Conservation (phyloP, 768 basidiomycete species). For the Filobasidium wieringae region DNA sequence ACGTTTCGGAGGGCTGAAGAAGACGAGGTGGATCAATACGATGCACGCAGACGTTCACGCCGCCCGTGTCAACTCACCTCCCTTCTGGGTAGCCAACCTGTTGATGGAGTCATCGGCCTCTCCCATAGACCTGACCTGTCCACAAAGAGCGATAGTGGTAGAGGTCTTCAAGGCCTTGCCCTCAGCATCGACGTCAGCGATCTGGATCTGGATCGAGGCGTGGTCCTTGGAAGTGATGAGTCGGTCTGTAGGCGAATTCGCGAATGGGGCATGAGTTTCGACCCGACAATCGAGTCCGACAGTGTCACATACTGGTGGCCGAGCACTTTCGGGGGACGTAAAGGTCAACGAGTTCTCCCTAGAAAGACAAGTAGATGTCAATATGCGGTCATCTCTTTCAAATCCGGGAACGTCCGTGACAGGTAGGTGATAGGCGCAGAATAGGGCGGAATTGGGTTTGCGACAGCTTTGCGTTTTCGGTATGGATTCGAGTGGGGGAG, state of each 20-base stretch:
- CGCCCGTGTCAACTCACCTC: constrained; percentile 56
- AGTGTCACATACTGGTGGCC: constrained; percentile 70
- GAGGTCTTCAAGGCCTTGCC: constrained; percentile 46
- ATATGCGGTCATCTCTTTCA: constrained; percentile 7
- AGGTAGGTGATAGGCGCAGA: too few species aligned
- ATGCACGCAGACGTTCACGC: background rate
- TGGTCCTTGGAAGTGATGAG: constrained; percentile 98
- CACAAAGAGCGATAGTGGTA: constrained; percentile 89
- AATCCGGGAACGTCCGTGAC: too few species aligned
- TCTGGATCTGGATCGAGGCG: constrained; percentile 91
- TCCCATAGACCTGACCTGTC: constrained; percentile 83
- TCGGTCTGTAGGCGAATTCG: constrained; percentile 53
- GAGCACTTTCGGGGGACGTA: constrained; percentile 99
- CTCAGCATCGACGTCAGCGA: constrained; percentile 79
- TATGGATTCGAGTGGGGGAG: too few species aligned
- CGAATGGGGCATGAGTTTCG: background rate
- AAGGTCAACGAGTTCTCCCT: constrained; percentile 99
- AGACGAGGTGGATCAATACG: background rate
- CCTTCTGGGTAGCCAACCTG: constrained; percentile 86
- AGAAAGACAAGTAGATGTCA: constrained; percentile 21
- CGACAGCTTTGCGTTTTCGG: too few species aligned
- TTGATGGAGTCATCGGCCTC: constrained; percentile 96
- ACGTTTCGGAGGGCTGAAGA: constrained; percentile 79
- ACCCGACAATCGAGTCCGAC: background rate
- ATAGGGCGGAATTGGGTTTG: too few species aligned